Percentiles rank a stretch among this genome's conserved stretches.
Evolutionary conservation across 1,139 yeast genomes (phyloP).

Genomic region (Magnusiomyces magnusii): DNA sequence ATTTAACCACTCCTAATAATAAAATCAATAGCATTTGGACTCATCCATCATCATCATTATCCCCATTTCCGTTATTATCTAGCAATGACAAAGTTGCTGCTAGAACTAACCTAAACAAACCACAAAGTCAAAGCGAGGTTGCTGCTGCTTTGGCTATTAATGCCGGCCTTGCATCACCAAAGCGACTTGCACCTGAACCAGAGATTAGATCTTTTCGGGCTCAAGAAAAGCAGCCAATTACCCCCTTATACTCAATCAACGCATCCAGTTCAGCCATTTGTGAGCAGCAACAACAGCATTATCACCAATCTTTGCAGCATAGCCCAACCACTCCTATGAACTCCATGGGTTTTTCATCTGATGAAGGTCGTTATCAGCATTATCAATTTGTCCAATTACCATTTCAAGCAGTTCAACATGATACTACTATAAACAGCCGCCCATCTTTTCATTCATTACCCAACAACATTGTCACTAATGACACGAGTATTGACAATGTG

Average conservation of each 20-base stretch:
- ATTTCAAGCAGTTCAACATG: not conserved
- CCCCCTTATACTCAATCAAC: not conserved
- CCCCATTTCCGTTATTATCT: not conserved
- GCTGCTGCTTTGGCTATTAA: conserved; percentile 13
- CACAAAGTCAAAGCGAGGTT: conserved; percentile 7
- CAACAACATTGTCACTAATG: not conserved
- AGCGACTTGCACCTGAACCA: not conserved
- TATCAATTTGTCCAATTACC: not conserved
- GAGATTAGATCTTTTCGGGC: not conserved
- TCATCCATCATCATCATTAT: not conserved
- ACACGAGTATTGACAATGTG: not conserved
- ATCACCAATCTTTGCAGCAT: not conserved
- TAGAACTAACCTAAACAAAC: not conserved
- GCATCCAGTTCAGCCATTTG: not conserved
- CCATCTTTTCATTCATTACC: not conserved
- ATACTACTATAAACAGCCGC: not conserved
- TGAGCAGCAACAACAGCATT: not conserved
- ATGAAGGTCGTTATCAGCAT: not conserved
- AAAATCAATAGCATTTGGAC: not conserved
- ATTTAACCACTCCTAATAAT: not conserved
- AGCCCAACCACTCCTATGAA: not conserved
- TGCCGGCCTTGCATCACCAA: not conserved
- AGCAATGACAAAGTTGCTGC: not conserved
- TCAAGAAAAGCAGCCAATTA: not conserved
- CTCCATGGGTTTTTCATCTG: not conserved